Evolutionary conservation across 306 rosid genomes (phyloP).

Genomic region (Pueraria montana): DNA sequence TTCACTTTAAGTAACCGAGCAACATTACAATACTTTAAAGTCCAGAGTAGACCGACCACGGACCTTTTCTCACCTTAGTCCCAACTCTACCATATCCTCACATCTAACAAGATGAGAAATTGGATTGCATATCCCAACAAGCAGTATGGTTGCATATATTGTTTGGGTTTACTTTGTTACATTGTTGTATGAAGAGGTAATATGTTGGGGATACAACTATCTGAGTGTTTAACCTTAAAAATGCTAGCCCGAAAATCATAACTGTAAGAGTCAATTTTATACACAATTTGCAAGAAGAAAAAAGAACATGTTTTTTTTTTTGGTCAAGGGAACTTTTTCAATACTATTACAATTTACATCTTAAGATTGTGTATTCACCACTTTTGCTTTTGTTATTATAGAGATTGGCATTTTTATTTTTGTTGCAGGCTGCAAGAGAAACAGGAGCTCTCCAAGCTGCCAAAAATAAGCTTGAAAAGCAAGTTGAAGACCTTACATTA

Average conservation of each 20-base stretch:
- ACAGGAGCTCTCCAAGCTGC: conserved; percentile 97
- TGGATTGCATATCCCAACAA: neutral
- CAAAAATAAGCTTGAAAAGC: conserved; percentile 89
- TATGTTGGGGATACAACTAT: neutral
- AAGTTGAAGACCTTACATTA: conserved; percentile 86
- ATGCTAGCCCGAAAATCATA: neutral
- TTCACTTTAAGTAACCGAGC: neutral
- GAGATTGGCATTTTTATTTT: conserved; percentile 19
- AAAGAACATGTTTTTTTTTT: neutral
- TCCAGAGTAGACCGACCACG: neutral
- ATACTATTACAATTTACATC: no score
- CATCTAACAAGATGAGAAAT: neutral
- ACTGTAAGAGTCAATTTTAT: neutral
- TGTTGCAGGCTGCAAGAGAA: conserved; percentile 84
- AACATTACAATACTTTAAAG: neutral
- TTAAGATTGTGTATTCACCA: neutral
- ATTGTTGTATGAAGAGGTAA: neutral
- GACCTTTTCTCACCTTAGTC: neutral
- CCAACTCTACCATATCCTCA: neutral
- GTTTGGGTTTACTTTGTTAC: conserved; percentile 19
- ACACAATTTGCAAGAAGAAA: neutral
- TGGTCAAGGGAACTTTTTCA: neutral
- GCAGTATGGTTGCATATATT: neutral
- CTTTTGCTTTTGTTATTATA: conserved; percentile 25
- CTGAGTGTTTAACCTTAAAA: conserved; percentile 1